Evolutionary conservation across 768 basidiomycete species (phyloP), one percentile per base, ranked within the genome.

Genomic region (Serpula lacrymans): DNA sequence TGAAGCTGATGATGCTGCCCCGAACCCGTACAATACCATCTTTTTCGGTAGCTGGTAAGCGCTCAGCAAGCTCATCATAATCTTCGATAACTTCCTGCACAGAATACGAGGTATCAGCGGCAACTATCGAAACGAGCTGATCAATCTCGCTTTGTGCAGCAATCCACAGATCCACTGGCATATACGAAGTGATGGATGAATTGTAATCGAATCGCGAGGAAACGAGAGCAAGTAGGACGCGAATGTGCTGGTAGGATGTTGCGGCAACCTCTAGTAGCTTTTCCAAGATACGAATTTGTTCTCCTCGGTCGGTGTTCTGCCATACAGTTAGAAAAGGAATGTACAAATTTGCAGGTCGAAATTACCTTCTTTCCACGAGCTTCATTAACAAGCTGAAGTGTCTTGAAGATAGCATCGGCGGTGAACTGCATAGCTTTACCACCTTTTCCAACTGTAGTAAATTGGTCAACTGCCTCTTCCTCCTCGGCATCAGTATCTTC

Each of bases 131-230:
- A 44, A 99, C 76, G 14, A 98, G 81, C 51, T 85, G 79, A 59
- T 97, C 90, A 41, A 96, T 82, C 65, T 96, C 93, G 31, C 73
- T 72, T 57, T 91, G 88, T 2, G 94, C 91, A 12, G 82, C 71
- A 6, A 84, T 59, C 96, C 96, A 98, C 34, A 90, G 75, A 27
- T 97, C 94, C 45, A 84, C 71, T 6, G 96, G 92, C 85, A 99
- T 96, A 57, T 91, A 82, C 1, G 83, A 78, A 6, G 85, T 71
- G 41, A 85, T 77, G 16, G 84, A 88, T 17, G 90, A 84, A 60
- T 92, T 94, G 71, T 96, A 98, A 68, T 99, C 96, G 60, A 98
- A 96, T 31, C 93, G 87, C 7, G 93, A 89, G 3, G 94, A 92
- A 52, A 98, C 80, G 40, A 98, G 78, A 12, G 93, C 87, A 37